phyloP scores from a whole-genome alignment of 1,139 yeast species.

The Geotrichum bryndzae region DNA sequence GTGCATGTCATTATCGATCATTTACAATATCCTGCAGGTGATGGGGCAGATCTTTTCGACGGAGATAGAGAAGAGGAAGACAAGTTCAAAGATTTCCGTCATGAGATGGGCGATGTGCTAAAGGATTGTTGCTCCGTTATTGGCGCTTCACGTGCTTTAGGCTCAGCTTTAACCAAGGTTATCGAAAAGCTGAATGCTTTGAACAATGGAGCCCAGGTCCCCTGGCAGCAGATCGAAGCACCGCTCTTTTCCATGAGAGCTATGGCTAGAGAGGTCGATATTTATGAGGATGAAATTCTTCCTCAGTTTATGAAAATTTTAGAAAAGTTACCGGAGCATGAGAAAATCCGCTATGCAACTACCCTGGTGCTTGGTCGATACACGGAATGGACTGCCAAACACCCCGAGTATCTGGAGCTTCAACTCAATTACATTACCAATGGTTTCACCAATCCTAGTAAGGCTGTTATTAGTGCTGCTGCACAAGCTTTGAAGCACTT shows the following conservation, averaged over 20 bases:
- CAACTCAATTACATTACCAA: slow-evolving; percentile 79
- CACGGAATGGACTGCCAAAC: slow-evolving; percentile 88
- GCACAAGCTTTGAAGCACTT: slow-evolving; percentile 92
- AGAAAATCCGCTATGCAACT: slow-evolving; percentile 84
- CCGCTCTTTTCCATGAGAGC: slow-evolving; percentile 85
- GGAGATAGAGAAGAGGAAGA: slow-evolving; percentile 81
- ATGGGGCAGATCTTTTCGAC: slow-evolving; percentile 42
- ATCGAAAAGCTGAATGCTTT: slow-evolving; percentile 39
- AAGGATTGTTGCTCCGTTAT: slow-evolving; percentile 91
- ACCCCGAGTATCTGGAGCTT: slow-evolving; percentile 73
- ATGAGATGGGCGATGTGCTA: slow-evolving; percentile 93
- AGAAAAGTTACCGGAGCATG: slow-evolving; percentile 74
- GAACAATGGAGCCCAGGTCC: slow-evolving; percentile 29
- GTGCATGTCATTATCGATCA: slow-evolving; percentile 64
- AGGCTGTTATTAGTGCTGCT: slow-evolving; percentile 73
- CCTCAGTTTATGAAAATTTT: slow-evolving; percentile 74
- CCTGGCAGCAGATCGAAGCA: slow-evolving; percentile 89
- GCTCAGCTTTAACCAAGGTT: slow-evolving; percentile 53
- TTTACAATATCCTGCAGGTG: slow-evolving; percentile 64
- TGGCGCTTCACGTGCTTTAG: slow-evolving; percentile 66
- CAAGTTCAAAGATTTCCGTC: slow-evolving; percentile 86
- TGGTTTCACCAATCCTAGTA: slow-evolving; percentile 52
- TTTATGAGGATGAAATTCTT: slow-evolving; percentile 58
- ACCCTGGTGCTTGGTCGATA: slow-evolving; percentile 89
- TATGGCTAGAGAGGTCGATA: slow-evolving; percentile 87